Conservation (phyloP, 73 alveolate species). For the Uronychia binucleata region DNA sequence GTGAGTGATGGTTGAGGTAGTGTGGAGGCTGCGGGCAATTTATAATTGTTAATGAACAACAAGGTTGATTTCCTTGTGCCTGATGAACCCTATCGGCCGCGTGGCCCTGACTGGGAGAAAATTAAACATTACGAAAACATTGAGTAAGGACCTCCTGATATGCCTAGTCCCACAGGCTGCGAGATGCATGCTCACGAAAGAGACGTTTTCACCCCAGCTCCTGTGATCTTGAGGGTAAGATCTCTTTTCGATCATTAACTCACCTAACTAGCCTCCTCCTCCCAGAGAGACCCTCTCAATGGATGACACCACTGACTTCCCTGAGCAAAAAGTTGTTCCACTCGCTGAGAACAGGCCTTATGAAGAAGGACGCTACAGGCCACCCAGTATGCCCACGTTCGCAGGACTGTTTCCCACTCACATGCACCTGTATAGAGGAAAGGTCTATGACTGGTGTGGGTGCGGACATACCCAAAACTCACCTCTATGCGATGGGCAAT, state of each 20-base stretch:
- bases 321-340: slow-evolving; percentile 66
- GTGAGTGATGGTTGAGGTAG: too few species aligned
- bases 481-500: slow-evolving; percentile 91
- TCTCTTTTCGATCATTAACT: background rate
- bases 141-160: slow-evolving; percentile 16
- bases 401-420: slow-evolving; percentile 88
- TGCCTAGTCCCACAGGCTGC: slow-evolving; percentile 53
- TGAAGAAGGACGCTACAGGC: slow-evolving; percentile 88
- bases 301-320: slow-evolving; percentile 93
- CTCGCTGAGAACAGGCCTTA: slow-evolving; percentile 59
- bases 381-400: slow-evolving; percentile 80
- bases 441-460: slow-evolving; percentile 82
- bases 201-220: slow-evolving; percentile 54
- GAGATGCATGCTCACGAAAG: slow-evolving; percentile 68
- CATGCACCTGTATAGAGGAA: slow-evolving; percentile 77
- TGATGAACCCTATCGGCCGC: slow-evolving; percentile 64
- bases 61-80: slow-evolving; percentile 66
- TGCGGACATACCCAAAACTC: slow-evolving; percentile 81
- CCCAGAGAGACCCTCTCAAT: slow-evolving; percentile 53
- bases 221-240: slow-evolving; percentile 50
- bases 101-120: slow-evolving; percentile 59
- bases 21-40: too few species aligned
- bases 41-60: slow-evolving; percentile 35
- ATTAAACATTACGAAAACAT: slow-evolving; percentile 40
- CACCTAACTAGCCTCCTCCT: slow-evolving; percentile 47